Base-by-base conservation (phyloP, 139 green algal species). In the Coccomyxa sp. region DNA sequence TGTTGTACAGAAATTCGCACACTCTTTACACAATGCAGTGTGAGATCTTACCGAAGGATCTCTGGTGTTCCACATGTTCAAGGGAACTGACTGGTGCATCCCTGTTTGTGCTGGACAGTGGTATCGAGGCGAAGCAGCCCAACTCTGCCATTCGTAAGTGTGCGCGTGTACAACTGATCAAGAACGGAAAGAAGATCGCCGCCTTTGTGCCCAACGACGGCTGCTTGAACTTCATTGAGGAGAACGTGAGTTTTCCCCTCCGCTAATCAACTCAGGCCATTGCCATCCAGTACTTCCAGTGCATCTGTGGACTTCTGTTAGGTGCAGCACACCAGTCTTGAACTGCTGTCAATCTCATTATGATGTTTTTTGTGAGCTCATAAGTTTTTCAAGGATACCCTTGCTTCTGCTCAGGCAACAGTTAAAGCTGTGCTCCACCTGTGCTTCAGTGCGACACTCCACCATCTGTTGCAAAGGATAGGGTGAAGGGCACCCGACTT, bases 141-240 rank as follows among this genome's bases (percentile, higher is more conserved):
- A 99, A 99, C 94, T 99, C 96, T 60, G 97, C 97, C 85, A 99
- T 99, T 86, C 95, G 97, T 81, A 99, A 99, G 94, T 99, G 97
- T 88, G 96, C 95, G 25, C 95, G 97, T 90, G 97, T 99, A 86
- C 97, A 99, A 96, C 96, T 99, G 80, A 99, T 99, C 94, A 99
- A 99, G 95, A 99, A 99, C 90, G 97, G 96, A 88, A 99, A 99
- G 95, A 99, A 99, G 94, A 99, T 99, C 82, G 97, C 97, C 23
- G 97, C 97, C 74, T 99, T 99, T 83, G 97, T 99, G 83, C 97
- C 97, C 86, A 98, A 99, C 88, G 97, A 99, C 87, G 97, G 97
- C 84, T 99, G 97, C 94, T 85, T 99, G 30, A 99, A 99, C 95
- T 99, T 98, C 91, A 97, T 99, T 84, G 97, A 99, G 90, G 97